These are phyloP conservation scores for Hanseniaspora lachancei DNA, from an alignment of 805 yeast species.

Conservation along the genomic window DNA sequence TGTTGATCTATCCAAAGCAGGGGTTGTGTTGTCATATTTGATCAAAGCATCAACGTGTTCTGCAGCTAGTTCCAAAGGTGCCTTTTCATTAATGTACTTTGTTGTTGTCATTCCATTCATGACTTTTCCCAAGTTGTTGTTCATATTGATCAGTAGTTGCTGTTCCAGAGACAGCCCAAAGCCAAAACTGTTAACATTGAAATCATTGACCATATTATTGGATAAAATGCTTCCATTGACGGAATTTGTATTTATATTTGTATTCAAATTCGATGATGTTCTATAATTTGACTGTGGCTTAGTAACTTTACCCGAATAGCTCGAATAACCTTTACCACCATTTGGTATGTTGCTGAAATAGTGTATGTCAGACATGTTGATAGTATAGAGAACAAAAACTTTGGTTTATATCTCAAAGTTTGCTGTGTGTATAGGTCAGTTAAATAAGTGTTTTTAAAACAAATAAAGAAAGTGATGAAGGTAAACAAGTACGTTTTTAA, in stretches of 20 bases:
- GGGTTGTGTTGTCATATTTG: slow-evolving; percentile 45
- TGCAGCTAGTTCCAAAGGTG: slow-evolving; percentile 41
- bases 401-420: too few relatives aligned
- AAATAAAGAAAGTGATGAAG: too few relatives aligned
- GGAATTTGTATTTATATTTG: neutral
- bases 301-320: neutral
- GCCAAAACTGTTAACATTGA: neutral
- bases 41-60: slow-evolving; percentile 48
- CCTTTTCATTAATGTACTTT: slow-evolving; percentile 26
- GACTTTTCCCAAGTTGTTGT: slow-evolving; percentile 5
- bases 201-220: neutral
- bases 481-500: too few relatives aligned
- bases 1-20: slow-evolving; percentile 38
- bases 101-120: slow-evolving; percentile 5
- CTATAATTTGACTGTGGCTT: neutral
- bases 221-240: neutral
- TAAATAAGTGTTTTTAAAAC: too few relatives aligned
- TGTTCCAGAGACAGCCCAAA: slow-evolving; percentile 8
- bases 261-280: neutral
- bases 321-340: neutral
- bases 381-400: too few relatives aligned
- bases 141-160: neutral
- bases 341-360: neutral
- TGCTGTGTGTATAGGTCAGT: too few relatives aligned
- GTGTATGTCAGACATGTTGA: neutral